Conservation (phyloP, 441 rosid species). For the Arabidopsis lyrata region DNA sequence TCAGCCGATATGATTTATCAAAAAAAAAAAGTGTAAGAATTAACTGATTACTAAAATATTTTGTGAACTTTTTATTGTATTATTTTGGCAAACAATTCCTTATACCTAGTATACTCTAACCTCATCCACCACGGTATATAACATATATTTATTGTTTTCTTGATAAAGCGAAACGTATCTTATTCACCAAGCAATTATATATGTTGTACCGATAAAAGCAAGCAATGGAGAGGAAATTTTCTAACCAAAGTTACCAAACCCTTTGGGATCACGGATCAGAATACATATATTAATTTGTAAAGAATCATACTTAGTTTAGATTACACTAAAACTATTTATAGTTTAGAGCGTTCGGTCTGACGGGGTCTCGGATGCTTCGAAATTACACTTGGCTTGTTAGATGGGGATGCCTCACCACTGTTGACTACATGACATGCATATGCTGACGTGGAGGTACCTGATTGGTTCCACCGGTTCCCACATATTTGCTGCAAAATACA, state of each 20-base stretch:
- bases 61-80: too few species aligned
- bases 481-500: slow-evolving; percentile 2
- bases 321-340: slow-evolving; percentile 16
- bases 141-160: neutral
- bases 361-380: slow-evolving; percentile 11
- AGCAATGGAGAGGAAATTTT: slow-evolving; percentile 5
- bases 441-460: slow-evolving; percentile 11
- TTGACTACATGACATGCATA: slow-evolving; percentile 1
- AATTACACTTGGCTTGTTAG: slow-evolving; percentile 31
- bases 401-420: slow-evolving; percentile 23
- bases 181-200: slow-evolving; percentile 8
- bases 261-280: neutral
- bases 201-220: neutral
- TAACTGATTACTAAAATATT: too few species aligned
- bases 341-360: neutral
- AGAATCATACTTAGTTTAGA: slow-evolving; percentile 14
- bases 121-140: too few species aligned
- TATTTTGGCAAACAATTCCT: too few species aligned
- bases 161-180: neutral
- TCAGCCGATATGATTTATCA: too few species aligned
- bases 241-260: slow-evolving; percentile 36
- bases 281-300: neutral
- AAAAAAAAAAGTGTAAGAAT: too few species aligned
- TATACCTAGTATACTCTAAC: too few species aligned
- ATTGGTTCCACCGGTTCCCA: neutral